Base-by-base conservation (phyloP, 139 green algal species). In the Medakamo hakoo region DNA sequence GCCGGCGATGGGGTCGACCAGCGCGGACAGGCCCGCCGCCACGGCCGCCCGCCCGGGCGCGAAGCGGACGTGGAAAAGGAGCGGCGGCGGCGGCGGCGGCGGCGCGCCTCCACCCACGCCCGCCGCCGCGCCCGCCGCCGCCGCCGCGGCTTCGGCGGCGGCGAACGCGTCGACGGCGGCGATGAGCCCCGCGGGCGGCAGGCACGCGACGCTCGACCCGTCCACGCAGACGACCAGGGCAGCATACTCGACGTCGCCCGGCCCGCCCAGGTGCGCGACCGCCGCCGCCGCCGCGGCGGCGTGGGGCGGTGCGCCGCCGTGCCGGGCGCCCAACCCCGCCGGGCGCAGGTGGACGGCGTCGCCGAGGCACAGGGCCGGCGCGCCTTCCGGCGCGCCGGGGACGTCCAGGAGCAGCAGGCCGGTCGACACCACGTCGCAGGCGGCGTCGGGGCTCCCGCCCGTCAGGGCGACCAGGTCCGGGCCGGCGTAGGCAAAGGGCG, bases 41-140 rank as follows among this genome's bases (percentile, higher is more conserved):
- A 77, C 49, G 0, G 58, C 71, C 0, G 52, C 68, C 9, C 76
- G 69, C 62, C 85, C 71, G 30, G 82, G 83, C 49, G 65, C 64
- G 69, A 86, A 84, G 55, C 75, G 76, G 21, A 71, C 70, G 60
- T 86, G 80, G 3, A 70, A 63, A 32, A 83, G 71, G 21, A 16
- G 23, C 29, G 1, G 27, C 20, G 64, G 25, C 55, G 55, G 56
- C 49, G 30, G 2, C 3, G 20, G 4, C 30, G 27, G 27, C 31
- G 4, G 20, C 30, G 26, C 16, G 28, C 20, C 26, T 4, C 4
- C 22, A 31, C 27, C 55, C 19, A 59, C 30, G 5, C 4, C 16
- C 23, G 20, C n/a, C 29, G 23, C 31, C 24, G 55, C 40, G 58
- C 55, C 57, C 23, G 19, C 31, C 24, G 58, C 48, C 58, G 40